Base-by-base conservation (phyloP, 1,139 yeast genomes). In the Debaryomyces coudertii region DNA sequence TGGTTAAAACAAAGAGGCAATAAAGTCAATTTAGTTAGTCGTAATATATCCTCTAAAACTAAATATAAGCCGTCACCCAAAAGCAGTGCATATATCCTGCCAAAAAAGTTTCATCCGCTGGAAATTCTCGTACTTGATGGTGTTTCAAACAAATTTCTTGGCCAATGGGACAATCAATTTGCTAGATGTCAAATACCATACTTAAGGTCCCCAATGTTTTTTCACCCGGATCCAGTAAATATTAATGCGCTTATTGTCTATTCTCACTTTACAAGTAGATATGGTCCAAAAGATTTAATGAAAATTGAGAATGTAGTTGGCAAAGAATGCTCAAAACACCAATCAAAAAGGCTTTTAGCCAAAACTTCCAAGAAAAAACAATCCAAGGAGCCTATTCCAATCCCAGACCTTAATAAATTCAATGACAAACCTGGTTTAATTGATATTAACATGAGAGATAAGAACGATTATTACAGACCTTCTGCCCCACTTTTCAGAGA, bases 181-280 rank as follows among this genome's bases (percentile, higher is more conserved):
- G 65, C 57, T 2, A 57, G 71, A 3, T 74, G 79, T 52, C 68
- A 67, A 45, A 76, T 76, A 31, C 79, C 79, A 2, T 64, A 57
- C 48, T 60, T 76, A n/a, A 53, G 80, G 22, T 72, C 78, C 1
- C 80, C 81, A 2, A 76, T 76, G 80, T 75, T 76, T 48, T 76
- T 76, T 55, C 81, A 76, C 49, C 71, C 75, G 0, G 80, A 76
- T 48, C 80, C 80, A 0, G 68, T 62, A 3, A 74, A 72, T 54
- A 59, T 76, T 20, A 80, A 76, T 53, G 78, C 73, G 0, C 53
- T 76, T 59, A 68, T 71, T 14, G 68, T 71, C n/a, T 76, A 56
- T 62, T 75, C 80, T 1, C 64, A 69, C 47, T 46, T 53, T 14
- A 51, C 58, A 29, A 61, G 60, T 12, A 53, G 78, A 20, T 69